Evolutionary conservation across 176 grass and related monocot species (phyloP), one percentile per base, ranked within the genome.

Genomic region (Leersia perrieri): DNA sequence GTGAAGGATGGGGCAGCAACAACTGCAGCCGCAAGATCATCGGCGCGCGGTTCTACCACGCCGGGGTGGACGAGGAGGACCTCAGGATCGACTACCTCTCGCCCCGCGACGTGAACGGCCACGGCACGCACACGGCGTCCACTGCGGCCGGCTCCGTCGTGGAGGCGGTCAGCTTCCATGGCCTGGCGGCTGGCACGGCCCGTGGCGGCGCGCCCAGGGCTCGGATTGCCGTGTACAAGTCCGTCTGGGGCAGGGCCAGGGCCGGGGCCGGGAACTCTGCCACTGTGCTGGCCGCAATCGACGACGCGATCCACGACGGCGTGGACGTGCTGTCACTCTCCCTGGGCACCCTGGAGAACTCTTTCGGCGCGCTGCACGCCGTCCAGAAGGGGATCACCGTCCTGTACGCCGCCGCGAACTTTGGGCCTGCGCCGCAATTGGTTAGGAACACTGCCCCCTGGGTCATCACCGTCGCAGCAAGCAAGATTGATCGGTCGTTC

Each of bases 11-110:
- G 81, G 15, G 39, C 11, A 33, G 11, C 33, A 53, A 25, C 42
- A 73, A 66, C 34, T 86, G 83, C 33, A 86, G 18, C 83, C 57
- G 83, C 4, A 86, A 86, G 76, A 80, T 86, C 60, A 80, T 86
- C 18, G 83, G 83, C 34, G 84, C 84, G 0, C 18, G 84, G 2
- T 80, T 58, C 60, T 87, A 87, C 33, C 18, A 0, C 5, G 72
- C 10, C 0, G 86, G 86, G 4, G 0, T 87, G 28, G 2, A 11
- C 7, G 14, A 72, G 16, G 18, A 15, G 0, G 0, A 4, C 0
- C 41, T 64, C 10, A 41, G 27, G 42, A 0, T 0, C 0, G 66
- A 34, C 2, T 35, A 82, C 27, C 41, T 83, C 0, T 88, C 86
- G 0, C 5, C 86, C 2, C 58, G 86, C 5, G 86, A 83, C 42